Base-by-base conservation (phyloP, 148 eudicot species). In the Drosera capensis region DNA sequence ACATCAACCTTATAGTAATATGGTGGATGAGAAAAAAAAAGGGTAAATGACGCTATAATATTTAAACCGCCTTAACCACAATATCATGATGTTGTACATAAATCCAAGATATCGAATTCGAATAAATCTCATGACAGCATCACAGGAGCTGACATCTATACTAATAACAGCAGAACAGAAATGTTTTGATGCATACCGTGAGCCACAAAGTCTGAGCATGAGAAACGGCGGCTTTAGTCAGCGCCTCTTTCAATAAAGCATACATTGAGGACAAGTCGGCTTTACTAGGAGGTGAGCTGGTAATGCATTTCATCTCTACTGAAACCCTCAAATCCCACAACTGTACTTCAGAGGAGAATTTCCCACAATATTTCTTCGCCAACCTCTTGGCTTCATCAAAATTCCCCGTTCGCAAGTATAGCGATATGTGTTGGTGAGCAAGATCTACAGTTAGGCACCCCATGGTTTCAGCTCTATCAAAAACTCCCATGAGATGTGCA, bases 161-260 rank as follows among this genome's bases (percentile, higher is more conserved):
- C 43, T 14, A 14, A 14, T 1, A 37, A 14, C 17, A 1, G 11
- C 21, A 41, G 14, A 41, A 18, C 7, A 41, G 14, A 6, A 19
- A 6, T 17, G 8, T 19, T 18, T 8, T n/a, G n/a, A n/a, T 51
- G 15, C 75, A 47, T 87, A 87, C 96, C 94, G 74, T 74, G 49
- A 74, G 56, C 96, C 96, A 87, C 55, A 87, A 48, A 57, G 51
- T 55, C 42, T 87, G 78, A 16, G 72, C 78, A 57, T 77, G 60
- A 9, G 67, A 64, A 49, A 72, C 59, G 20, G 69, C 20, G 34
- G 71, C 54, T 41, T 62, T 67, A 34, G 35, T 56, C 54, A 82
- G 66, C 55, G 67, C 58, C 48, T 46, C 57, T 58, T 49, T 70
- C 46, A 79, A 44, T 19, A 74, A 76, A 20, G 53, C 47, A 46